These are phyloP conservation scores for Bipolaris cookei DNA, from an alignment of 2,329 filamentous ascomycete genomes.

Conservation along the genomic window DNA sequence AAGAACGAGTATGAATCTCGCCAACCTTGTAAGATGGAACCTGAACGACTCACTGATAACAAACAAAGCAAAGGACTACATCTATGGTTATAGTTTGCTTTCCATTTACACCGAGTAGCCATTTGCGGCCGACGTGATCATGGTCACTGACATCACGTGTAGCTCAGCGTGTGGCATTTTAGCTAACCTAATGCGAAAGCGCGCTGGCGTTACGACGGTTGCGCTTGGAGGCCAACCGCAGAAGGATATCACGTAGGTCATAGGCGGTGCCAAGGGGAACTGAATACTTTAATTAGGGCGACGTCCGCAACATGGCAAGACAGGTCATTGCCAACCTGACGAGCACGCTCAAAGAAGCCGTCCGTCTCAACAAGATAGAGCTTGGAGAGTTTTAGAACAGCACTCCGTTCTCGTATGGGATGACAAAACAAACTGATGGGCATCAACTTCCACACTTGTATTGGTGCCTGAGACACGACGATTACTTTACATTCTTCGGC, in stretches of 20 bases:
- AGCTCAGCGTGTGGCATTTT: background rate
- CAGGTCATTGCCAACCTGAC: background rate
- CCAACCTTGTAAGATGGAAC: slow-evolving; percentile 62
- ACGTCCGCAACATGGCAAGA: background rate
- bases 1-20: slow-evolving; percentile 60
- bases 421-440: background rate
- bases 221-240: background rate
- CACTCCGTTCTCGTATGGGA: background rate
- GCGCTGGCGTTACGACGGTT: background rate
- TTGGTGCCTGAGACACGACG: background rate
- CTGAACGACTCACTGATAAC: slow-evolving; percentile 50
- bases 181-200: background rate
- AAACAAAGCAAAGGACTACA: slow-evolving; percentile 35
- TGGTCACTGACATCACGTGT: background rate
- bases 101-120: slow-evolving; percentile 53
- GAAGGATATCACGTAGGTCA: background rate
- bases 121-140: slow-evolving; percentile 56
- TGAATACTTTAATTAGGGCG: background rate
- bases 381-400: background rate
- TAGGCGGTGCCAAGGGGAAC: background rate
- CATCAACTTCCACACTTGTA: background rate
- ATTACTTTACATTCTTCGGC: too few relatives aligned
- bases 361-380: background rate
- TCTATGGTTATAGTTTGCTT: slow-evolving; percentile 35
- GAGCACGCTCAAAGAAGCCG: background rate